Evolutionary conservation across 495 filamentous ascomycete species (phyloP), one percentile per base, ranked within the genome.

Genomic region (Aspergillus carlsbadensis): DNA sequence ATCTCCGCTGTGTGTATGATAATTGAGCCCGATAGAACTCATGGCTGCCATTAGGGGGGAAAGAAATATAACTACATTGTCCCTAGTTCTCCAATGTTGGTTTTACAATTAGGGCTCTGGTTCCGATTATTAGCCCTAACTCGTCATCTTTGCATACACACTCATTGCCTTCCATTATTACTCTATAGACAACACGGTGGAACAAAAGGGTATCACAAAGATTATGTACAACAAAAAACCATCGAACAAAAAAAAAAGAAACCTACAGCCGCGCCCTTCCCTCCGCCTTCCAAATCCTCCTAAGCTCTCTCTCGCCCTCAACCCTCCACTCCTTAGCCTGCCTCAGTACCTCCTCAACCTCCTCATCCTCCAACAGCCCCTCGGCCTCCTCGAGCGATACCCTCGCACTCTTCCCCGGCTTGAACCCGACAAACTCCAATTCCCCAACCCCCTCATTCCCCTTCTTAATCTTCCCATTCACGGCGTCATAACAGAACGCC

Each of bases 341-440:
- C 41, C 56, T 63, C 75, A 91, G 81, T 49, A 70, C 60, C 48
- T 63, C 68, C 8, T 67, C 63, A 5, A 83, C 77, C 63, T 87
- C 81, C 45, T 81, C 81, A 45, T 85, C 75, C 4, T 60, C 71
- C 15, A 83, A 73, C 10, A 69, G 63, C 53, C 70, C 26, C 26
- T 29, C 74, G 24, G 86, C 65, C 51, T 74, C 65, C 21, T 72
- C 72, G 31, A 85, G 67, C 21, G 85, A 75, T 11, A 88, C 65
- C 50, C 73, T 60, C 17, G 65, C 72, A 59, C 83, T 81, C 29
- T 76, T 70, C 45, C 78, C 62, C 35, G 80, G 78, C 69, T 82
- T 84, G 45, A 65, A 85, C 74, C 69, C 79, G 15, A 69, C 68
- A 26, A 88, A 77, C 14, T 65, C 80, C 47, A 77, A 58, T 15